These are phyloP conservation scores for Botrytis byssoidea DNA, from an alignment of 2,329 filamentous ascomycete genomes.

Conservation along the genomic window DNA sequence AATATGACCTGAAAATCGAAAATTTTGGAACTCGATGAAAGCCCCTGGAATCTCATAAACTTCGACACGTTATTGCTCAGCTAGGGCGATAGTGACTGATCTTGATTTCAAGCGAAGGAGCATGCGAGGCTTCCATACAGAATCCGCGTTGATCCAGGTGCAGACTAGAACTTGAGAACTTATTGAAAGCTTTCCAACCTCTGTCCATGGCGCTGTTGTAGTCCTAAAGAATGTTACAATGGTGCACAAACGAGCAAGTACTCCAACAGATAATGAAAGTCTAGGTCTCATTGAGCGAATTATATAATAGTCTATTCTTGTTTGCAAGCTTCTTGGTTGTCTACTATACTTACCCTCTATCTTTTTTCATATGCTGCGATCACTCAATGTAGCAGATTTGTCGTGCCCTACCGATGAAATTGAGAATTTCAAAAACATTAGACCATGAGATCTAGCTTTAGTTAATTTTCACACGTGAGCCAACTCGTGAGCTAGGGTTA, in stretches of 20 bases:
- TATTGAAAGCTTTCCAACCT: too few relatives aligned
- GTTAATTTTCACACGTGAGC: not conserved
- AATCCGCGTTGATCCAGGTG: too few relatives aligned
- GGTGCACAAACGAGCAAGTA: rapidly evolving
- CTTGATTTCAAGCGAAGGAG: too few relatives aligned
- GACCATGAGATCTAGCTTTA: not conserved
- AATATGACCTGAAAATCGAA: not conserved
- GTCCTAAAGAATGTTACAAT: too few relatives aligned
- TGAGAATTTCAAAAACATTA: not conserved
- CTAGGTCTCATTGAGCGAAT: too few relatives aligned
- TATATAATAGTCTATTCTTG: too few relatives aligned
- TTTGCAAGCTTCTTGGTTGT: not conserved
- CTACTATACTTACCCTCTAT: not conserved
- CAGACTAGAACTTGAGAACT: too few relatives aligned
- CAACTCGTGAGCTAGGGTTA: not conserved
- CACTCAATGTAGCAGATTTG: not conserved
- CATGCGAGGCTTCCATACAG: too few relatives aligned
- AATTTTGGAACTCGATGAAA: not conserved
- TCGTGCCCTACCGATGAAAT: not conserved
- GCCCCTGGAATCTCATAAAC: not conserved
- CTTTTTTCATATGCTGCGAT: not conserved
- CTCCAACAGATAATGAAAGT: too few relatives aligned
- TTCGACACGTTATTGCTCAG: not conserved
- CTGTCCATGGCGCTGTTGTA: too few relatives aligned
- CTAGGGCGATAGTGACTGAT: not conserved